Percentiles rank a stretch among this genome's conserved stretches.
Evolutionary conservation across 371 early-diverging fungal genomes (phyloP).

Genomic region (Mucor piriformis): DNA sequence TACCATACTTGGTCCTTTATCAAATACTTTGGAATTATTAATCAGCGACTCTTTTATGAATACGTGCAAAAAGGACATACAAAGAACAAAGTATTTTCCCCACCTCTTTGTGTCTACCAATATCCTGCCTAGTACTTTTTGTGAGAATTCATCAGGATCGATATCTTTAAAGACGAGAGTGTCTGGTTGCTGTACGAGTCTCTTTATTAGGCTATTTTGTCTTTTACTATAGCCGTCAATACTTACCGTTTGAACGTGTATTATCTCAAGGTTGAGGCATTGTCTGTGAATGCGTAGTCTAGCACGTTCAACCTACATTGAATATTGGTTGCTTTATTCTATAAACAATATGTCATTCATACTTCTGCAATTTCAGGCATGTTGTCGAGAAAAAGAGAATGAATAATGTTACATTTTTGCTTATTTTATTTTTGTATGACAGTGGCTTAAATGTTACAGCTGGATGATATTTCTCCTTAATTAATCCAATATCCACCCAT

Average conservation of each 20-base stretch:
- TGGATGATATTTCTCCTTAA: too few species aligned
- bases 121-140: conserved; percentile 33
- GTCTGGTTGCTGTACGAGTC: conserved; percentile 19
- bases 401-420: too few species aligned
- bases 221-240: background rate
- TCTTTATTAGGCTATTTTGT: background rate
- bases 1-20: conserved; percentile 45
- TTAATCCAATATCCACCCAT: too few species aligned
- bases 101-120: conserved; percentile 56
- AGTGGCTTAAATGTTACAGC: too few species aligned
- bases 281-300: conserved; percentile 43
- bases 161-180: conserved; percentile 34
- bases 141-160: conserved; percentile 31
- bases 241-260: conserved; percentile 37
- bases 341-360: too few species aligned
- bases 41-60: background rate
- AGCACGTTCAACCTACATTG: conserved; percentile 50
- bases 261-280: conserved; percentile 44
- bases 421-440: too few species aligned
- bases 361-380: too few species aligned
- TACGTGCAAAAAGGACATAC: conserved; percentile 18
- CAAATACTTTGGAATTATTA: conserved; percentile 26
- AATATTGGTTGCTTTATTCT: too few species aligned
- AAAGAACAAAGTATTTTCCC: conserved; percentile 62
- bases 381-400: too few species aligned